Percentiles rank a stretch among this genome's conserved stretches.
Evolutionary conservation across 2,329 filamentous ascomycete genomes (phyloP).

Genomic region (Talaromyces rugulosus): DNA sequence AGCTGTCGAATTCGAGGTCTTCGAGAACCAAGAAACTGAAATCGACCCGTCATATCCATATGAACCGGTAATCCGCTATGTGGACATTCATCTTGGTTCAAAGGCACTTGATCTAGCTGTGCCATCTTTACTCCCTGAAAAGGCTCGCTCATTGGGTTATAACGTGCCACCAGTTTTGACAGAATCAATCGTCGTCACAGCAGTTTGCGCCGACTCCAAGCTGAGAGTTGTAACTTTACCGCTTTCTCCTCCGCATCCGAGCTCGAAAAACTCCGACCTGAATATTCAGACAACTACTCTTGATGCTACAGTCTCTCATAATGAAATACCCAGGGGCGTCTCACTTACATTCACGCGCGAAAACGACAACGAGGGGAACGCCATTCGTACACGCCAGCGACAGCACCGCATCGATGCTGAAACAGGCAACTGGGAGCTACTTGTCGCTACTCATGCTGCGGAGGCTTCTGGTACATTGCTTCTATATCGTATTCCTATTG

Average conservation of each 20-base stretch:
- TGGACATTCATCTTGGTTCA: conserved; percentile 53
- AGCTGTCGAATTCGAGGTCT: conserved; percentile 21
- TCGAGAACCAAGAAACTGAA: conserved; percentile 53
- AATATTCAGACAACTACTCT: conserved; percentile 49
- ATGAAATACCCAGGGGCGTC: conserved; percentile 48
- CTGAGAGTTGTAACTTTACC: conserved; percentile 53
- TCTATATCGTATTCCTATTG: conserved; percentile 40
- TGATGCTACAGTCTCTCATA: conserved; percentile 44
- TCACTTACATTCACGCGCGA: conserved; percentile 52
- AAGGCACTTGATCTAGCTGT: conserved; percentile 51
- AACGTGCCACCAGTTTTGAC: conserved; percentile 46
- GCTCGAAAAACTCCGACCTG: conserved; percentile 31
- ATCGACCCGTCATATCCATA: conserved; percentile 55
- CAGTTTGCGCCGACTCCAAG: conserved; percentile 55
- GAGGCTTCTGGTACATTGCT: conserved; percentile 43
- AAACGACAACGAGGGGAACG: conserved; percentile 20
- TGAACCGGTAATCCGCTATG: conserved; percentile 49
- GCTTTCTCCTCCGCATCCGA: conserved; percentile 48
- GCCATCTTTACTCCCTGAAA: conserved; percentile 42
- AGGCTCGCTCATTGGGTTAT: conserved; percentile 35
- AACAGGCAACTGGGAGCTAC: conserved; percentile 36
- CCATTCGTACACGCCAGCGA: conserved; percentile 27
- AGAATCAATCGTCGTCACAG: conserved; percentile 50
- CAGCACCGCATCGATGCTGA: conserved; percentile 15
- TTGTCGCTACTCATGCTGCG: conserved; percentile 44